phyloP scores from a whole-genome alignment of 75 land plant species.

The Selaginella tamariscina region DNA sequence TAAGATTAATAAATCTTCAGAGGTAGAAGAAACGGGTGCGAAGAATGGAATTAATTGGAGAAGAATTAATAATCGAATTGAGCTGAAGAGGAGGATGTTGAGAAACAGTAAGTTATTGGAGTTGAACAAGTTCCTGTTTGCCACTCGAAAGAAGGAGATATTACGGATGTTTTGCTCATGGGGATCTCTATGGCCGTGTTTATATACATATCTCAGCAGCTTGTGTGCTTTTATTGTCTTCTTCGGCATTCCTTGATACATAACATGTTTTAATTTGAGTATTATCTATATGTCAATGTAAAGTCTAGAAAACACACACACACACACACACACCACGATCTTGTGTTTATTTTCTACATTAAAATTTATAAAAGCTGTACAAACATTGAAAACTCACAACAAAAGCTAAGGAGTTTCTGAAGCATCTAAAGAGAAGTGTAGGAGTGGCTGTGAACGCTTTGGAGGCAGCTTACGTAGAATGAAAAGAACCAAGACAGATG shows the following conservation, averaged over 20 bases:
- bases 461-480: slow-evolving; percentile 10
- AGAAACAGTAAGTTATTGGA: not conserved
- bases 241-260: too few species aligned
- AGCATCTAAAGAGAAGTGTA: not conserved
- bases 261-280: too few species aligned
- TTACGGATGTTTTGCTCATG: slow-evolving; percentile 73
- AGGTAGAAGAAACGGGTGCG: too few species aligned
- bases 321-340: too few species aligned
- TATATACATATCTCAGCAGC: slow-evolving; percentile 81
- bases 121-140: not conserved
- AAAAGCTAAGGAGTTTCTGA: not conserved
- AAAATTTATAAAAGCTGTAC: not conserved
- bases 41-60: too few species aligned
- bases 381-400: too few species aligned
- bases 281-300: too few species aligned
- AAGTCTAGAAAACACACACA: too few species aligned
- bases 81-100: too few species aligned
- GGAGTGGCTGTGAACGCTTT: not conserved
- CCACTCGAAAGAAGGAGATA: slow-evolving; percentile 64
- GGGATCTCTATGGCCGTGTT: slow-evolving; percentile 86
- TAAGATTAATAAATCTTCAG: too few species aligned
- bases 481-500: not conserved
- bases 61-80: too few species aligned
- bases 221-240: slow-evolving; percentile 75
- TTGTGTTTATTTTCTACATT: too few species aligned